phyloP scores from a whole-genome alignment of 2,329 filamentous ascomycete genomes.

The Aspergillus sp. region DNA sequence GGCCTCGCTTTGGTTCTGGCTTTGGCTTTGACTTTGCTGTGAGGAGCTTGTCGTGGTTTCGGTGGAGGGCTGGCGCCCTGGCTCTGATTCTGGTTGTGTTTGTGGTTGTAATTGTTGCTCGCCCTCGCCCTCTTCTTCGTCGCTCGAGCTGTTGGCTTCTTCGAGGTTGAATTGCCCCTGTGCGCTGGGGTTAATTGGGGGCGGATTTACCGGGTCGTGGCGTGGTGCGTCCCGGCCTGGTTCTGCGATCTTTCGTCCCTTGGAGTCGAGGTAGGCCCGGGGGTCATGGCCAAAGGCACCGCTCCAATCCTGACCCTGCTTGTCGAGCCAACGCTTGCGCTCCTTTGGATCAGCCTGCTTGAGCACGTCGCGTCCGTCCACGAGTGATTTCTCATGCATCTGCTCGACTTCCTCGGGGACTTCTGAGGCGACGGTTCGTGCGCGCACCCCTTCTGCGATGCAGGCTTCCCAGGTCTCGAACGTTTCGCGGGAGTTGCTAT shows the following conservation, averaged over 20 bases:
- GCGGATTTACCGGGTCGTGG: conserved; percentile 48
- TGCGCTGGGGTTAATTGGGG: conserved; percentile 26
- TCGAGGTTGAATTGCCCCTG: neutral
- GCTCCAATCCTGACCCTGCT: conserved; percentile 79
- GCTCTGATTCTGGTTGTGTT: neutral
- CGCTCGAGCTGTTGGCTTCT: conserved; percentile 18
- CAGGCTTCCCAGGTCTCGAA: conserved; percentile 95
- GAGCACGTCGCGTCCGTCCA: conserved; percentile 74
- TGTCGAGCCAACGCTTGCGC: conserved; percentile 71
- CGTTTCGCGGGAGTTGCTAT: conserved; percentile 86
- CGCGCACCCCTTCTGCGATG: conserved; percentile 76
- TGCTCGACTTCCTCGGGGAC: conserved; percentile 67
- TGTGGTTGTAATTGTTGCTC: neutral
- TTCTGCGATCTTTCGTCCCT: conserved; percentile 52
- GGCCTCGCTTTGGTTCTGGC: neutral
- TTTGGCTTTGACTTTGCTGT: neutral
- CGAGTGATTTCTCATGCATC: conserved; percentile 76
- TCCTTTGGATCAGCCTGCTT: conserved; percentile 62
- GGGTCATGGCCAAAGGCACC: conserved; percentile 81
- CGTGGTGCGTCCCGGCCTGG: conserved; percentile 50
- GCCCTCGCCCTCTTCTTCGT: conserved; percentile 13
- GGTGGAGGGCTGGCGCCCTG: conserved; percentile 3
- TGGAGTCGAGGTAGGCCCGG: conserved; percentile 51
- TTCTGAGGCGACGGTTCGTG: conserved; percentile 65
- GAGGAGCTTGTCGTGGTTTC: neutral